Evolutionary conservation across 106 monocot species (phyloP).

Genomic region (Dendrobium officinale): DNA sequence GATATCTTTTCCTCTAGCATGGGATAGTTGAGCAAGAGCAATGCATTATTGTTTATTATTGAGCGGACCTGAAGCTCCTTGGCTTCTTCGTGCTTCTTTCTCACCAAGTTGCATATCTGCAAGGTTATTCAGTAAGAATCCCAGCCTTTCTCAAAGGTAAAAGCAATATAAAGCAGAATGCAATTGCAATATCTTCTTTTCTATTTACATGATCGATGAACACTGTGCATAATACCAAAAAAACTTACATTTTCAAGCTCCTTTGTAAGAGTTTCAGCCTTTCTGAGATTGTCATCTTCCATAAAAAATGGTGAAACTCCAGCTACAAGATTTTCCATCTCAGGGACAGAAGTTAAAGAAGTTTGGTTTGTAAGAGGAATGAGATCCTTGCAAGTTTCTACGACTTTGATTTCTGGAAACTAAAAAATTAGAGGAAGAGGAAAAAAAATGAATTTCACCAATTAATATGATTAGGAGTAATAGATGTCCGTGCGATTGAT

Average conservation of each 20-base stretch:
- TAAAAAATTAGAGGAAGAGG: conserved; percentile 5
- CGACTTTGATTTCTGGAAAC: conserved; percentile 25
- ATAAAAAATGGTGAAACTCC: conserved; percentile 34
- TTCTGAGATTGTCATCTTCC: conserved; percentile 54
- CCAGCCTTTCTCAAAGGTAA: too few species aligned
- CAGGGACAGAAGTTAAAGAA: neutral
- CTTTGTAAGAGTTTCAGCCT: conserved; percentile 63
- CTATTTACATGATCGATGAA: neutral
- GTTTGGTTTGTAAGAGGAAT: conserved; percentile 11
- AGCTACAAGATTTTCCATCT: conserved; percentile 17
- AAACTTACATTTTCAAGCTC: conserved; percentile 83
- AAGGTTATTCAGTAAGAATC: neutral
- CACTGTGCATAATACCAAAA: neutral
- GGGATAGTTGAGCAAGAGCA: conserved; percentile 84
- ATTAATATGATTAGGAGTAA: neutral
- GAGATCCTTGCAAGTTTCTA: conserved; percentile 13
- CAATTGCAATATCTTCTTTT: too few species aligned
- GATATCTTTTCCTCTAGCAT: conserved; percentile 91
- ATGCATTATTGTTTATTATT: conserved; percentile 55
- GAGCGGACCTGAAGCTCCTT: conserved; percentile 76
- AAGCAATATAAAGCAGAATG: too few species aligned
- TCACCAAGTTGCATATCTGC: conserved; percentile 73
- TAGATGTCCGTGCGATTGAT: neutral
- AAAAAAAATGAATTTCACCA: conserved; percentile 2
- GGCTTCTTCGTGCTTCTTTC: conserved; percentile 85